Evolutionary conservation across 2,329 filamentous ascomycete species (phyloP), one percentile per base, ranked within the genome.

Genomic region (Alternaria longipes): DNA sequence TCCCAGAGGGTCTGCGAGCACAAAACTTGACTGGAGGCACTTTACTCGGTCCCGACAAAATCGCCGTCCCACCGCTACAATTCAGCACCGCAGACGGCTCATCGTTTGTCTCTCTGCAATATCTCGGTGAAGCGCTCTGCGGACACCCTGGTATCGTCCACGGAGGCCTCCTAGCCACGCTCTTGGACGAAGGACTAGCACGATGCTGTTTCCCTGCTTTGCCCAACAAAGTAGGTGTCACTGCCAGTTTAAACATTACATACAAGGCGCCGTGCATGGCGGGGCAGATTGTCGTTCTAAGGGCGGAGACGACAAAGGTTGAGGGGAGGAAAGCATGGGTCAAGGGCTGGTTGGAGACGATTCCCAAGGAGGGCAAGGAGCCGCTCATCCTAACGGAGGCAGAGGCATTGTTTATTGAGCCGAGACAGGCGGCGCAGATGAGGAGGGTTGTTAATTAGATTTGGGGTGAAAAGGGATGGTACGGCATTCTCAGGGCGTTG

Each of bases 271-370:
- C 95, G 5, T 90, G 91, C 45, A 88, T 86, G 70, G 93, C 93
- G 6, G 87, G 88, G 22, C 86, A 87, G 62, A 95, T 91, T 74
- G 83, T 96, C 30, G 92, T 97, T 44, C 81, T 99, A 60, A 85
- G 87, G 63, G 94, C 92, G 4, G 87, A 88, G 75, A 97, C 94
- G 20, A 89, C 87, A 9, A 94, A 91, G 81, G 91, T 94, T 1
- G 93, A 98, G 75, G 94, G 95, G 1, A 86, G 95, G 64, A 98
- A 98, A 83, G 94, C 93, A 12, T 97, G 93, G 93, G 93, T 97
- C 1, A 90, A 91, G 80, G 95, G 93, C 1, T 87, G 88, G 69
- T 89, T 98, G 71, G 93, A 97, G 85, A 90, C 92, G 56, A 80
- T 98, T 62, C 79, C 93, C 5, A 44, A 47, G 67, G 91, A 67